Conservation (phyloP, 2,329 filamentous ascomycete species). For the Pezicula neosporulosa region DNA sequence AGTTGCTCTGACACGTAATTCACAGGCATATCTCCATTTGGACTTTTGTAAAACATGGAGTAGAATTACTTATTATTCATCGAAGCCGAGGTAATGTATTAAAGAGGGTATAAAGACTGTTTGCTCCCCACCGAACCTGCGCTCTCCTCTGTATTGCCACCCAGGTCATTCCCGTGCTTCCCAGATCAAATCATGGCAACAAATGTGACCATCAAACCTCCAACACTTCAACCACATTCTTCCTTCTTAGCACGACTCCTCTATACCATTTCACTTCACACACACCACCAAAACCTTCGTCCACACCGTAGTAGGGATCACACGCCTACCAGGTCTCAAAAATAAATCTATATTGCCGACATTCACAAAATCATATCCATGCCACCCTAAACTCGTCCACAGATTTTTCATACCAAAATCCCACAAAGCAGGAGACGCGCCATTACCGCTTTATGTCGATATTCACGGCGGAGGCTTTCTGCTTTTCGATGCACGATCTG, state of each 20-base stretch:
- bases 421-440: constrained; percentile 27
- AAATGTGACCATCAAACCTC: too few species aligned
- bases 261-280: neutral
- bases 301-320: neutral
- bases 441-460: constrained; percentile 41
- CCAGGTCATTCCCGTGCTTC: too few species aligned
- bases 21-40: too few species aligned
- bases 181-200: too few species aligned
- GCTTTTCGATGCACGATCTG: constrained; percentile 37
- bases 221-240: too few species aligned
- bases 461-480: constrained; percentile 51
- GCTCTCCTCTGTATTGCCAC: too few species aligned
- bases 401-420: constrained; percentile 37
- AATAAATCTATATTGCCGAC: neutral
- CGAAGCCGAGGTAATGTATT: too few species aligned
- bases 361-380: neutral
- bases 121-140: too few species aligned
- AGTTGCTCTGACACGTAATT: too few species aligned
- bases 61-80: too few species aligned
- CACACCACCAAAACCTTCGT: neutral
- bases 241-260: neutral
- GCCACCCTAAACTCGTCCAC: constrained; percentile 19
- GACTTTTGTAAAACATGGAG: too few species aligned
- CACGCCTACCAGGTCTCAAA: neutral
- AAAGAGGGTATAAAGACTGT: too few species aligned